Conservation (phyloP, 2,329 filamentous ascomycete genomes). For the Ophiocordyceps australis region DNA sequence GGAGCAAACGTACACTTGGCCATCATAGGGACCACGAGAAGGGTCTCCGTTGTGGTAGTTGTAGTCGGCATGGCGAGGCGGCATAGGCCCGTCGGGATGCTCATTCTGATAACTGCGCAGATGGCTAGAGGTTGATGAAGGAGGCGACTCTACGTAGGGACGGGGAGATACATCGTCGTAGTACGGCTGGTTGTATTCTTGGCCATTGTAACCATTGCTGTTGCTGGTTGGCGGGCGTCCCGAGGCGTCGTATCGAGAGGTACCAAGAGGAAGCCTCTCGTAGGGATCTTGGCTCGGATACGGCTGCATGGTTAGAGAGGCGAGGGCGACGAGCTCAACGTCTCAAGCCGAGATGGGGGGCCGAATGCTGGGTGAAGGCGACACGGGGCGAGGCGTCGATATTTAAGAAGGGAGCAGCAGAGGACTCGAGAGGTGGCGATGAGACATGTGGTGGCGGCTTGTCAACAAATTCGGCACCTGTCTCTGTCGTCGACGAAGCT, state of each 20-base stretch:
- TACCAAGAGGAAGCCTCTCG: constrained; percentile 17
- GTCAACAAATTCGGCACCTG: too few species aligned
- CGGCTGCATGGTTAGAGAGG: constrained; percentile 10
- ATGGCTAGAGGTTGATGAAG: constrained; percentile 1
- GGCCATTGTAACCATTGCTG: constrained; percentile 1
- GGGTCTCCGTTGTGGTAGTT: constrained; percentile 29
- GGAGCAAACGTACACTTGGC: too few species aligned
- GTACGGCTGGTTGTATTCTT: constrained; percentile 2
- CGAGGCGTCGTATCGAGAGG: constrained; percentile 5
- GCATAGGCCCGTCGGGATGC: constrained; percentile 28
- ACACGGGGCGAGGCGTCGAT: not conserved
- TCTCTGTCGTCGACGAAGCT: too few species aligned
- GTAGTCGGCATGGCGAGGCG: constrained; percentile 45
- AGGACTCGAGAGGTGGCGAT: too few species aligned
- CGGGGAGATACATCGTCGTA: constrained; percentile 9
- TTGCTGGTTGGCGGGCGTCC: constrained; percentile 4
- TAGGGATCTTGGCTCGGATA: constrained; percentile 12
- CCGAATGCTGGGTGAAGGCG: too few species aligned
- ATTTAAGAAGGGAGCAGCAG: too few species aligned
- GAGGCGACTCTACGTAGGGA: not conserved
- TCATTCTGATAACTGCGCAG: not conserved
- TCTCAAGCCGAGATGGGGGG: too few species aligned
- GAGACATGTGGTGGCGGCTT: too few species aligned
- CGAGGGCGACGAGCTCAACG: too few species aligned
- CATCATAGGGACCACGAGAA: too few species aligned